Evolutionary conservation across 1,284 basidiomycete species (phyloP), one percentile per base, ranked within the genome.

Genomic region (Schizopora paradoxa): DNA sequence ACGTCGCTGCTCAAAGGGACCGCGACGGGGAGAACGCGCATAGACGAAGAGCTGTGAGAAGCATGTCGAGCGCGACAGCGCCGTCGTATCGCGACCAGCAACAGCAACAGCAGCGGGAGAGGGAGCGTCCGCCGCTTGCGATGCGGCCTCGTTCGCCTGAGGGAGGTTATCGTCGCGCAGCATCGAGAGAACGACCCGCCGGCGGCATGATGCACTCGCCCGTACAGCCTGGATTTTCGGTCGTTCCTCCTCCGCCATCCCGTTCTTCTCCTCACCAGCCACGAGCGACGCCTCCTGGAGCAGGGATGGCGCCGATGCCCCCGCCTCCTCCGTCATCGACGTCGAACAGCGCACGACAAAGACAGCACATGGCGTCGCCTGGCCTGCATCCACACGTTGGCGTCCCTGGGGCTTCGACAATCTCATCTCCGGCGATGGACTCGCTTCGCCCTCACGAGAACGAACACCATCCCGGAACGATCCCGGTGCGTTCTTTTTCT

Each of bases 1-100:
- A 43, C n/a, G n/a, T n/a, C n/a, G n/a, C n/a, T n/a, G n/a, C n/a
- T n/a, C n/a, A n/a, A n/a, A n/a, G n/a, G n/a, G n/a, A n/a, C n/a
- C n/a, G n/a, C n/a, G n/a, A n/a, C n/a, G n/a, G n/a, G n/a, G 61
- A 14, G 61, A 60, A 11, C 58, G 54, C 42, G 19, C 43, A 48
- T 22, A 39, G 41, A 18, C 43, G 21, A 13, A 40, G 32, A 26
- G 33, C 32, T 34, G 18, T 38, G 40, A 10, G 27, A 18, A 27
- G 28, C 32, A 41, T 39, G 11, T 18, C 10, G 35, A 21, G 14
- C 16, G 54, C 22, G 43, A 47, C 37, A 45, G 38, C 33, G 49
- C 50, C 43, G 14, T 7, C 43, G 23, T 31, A n/a, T 44, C 44
- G 23, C 35, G 23, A 7, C 16, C 14, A 18, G 44, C 16, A 35